phyloP scores from a whole-genome alignment of 306 rosid genomes.

The Echinosophora koreensis region DNA sequence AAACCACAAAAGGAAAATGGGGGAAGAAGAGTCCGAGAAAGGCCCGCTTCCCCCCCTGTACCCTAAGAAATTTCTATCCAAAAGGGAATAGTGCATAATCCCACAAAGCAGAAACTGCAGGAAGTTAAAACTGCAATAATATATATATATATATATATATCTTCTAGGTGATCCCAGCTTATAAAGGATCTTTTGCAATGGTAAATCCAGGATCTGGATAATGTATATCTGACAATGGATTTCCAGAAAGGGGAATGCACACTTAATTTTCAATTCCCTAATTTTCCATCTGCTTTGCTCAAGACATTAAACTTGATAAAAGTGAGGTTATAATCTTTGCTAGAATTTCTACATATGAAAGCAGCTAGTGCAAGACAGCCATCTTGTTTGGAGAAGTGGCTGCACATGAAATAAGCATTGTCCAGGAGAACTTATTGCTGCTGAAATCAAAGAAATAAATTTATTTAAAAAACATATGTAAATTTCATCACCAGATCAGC shows the following conservation, averaged over 20 bases:
- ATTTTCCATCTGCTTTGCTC: not conserved
- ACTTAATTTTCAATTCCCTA: not conserved
- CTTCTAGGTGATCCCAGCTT: not conserved
- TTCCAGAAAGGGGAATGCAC: not conserved
- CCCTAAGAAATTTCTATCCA: not conserved
- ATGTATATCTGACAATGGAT: not conserved
- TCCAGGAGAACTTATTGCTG: not conserved
- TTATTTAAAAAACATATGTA: not conserved
- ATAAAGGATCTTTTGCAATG: not conserved
- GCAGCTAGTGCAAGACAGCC: not conserved
- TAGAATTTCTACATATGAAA: conserved; percentile 1
- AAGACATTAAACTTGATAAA: not conserved
- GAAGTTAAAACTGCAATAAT: not conserved
- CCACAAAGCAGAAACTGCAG: not conserved
- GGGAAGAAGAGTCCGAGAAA: not conserved
- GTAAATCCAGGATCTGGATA: not conserved
- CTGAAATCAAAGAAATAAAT: not conserved
- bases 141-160: too few species aligned
- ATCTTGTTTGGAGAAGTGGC: not conserved
- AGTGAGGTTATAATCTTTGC: not conserved
- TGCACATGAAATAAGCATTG: not conserved
- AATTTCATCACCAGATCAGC: not conserved
- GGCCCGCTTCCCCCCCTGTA: not conserved
- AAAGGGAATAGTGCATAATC: not conserved
- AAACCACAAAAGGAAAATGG: not conserved